Percentiles rank a stretch among this genome's conserved stretches.
phyloP scores from a whole-genome alignment of 768 basidiomycete genomes.

The Rhizopogon sp. region DNA sequence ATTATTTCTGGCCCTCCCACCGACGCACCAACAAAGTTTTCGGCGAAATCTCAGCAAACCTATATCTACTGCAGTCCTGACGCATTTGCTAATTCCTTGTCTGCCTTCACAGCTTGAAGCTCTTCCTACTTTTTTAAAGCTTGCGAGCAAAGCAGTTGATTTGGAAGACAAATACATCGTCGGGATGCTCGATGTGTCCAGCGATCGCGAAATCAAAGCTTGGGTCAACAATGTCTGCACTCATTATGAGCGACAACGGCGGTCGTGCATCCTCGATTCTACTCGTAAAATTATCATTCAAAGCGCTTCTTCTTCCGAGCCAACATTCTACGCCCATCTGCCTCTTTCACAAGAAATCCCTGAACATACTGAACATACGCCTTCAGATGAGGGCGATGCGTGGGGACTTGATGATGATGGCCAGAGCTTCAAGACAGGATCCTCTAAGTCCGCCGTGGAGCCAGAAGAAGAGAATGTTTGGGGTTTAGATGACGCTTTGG shows the following conservation, averaged over 20 bases:
- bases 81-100: slow-evolving; percentile 61
- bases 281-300: slow-evolving; percentile 51
- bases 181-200: slow-evolving; percentile 40
- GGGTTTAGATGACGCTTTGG: slow-evolving; percentile 49
- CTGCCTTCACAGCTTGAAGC: slow-evolving; percentile 60
- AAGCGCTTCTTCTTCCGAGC: slow-evolving; percentile 10
- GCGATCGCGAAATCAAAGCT: slow-evolving; percentile 50
- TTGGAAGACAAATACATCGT: slow-evolving; percentile 61
- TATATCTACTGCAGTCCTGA: slow-evolving; percentile 54
- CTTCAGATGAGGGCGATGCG: slow-evolving; percentile 27
- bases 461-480: slow-evolving; percentile 37
- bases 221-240: slow-evolving; percentile 67
- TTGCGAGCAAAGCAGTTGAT: slow-evolving; percentile 50
- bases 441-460: slow-evolving; percentile 18
- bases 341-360: slow-evolving; percentile 4
- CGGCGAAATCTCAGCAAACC: slow-evolving; percentile 57
- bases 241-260: slow-evolving; percentile 77
- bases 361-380: neutral
- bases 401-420: slow-evolving; percentile 43
- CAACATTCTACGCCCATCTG: slow-evolving; percentile 23
- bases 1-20: slow-evolving; percentile 54
- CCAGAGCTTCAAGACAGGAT: slow-evolving; percentile 19
- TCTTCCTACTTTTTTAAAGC: slow-evolving; percentile 57
- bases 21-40: slow-evolving; percentile 40
- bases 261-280: slow-evolving; percentile 60